Evolutionary conservation across 768 basidiomycete species (phyloP), one percentile per base, ranked within the genome.

Genomic region (Imleria badia): DNA sequence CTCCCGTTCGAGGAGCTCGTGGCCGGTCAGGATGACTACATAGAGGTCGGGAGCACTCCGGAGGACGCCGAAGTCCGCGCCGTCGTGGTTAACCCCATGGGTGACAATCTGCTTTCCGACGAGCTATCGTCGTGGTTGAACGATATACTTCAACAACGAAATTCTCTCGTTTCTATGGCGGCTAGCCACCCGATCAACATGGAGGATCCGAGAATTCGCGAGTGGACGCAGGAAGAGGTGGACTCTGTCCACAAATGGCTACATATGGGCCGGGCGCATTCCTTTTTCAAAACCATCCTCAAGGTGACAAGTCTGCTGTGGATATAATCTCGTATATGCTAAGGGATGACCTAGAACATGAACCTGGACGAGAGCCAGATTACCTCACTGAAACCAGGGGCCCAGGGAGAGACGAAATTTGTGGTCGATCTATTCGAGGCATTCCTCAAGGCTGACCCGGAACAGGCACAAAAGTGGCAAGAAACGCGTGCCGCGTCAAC

Each of bases 161-260:
- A 66, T 17, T 53, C 60, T 5, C 65, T 63, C 2, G 52, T 51
- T 41, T 54, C 45, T 9, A 55, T 75, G 56, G 64, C 46, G 0
- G 52, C 61, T 20, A 47, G 41, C 15, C 66, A 54, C 12, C 48
- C 60, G 13, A 43, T 67, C 43, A 51, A 73, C 26, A 68, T 74
- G 55, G 72, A 71, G 43, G 72, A 70, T 43, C 67, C 58, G 1
- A 68, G 78, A 45, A 71, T 80, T 19, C 73, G 78, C 11, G 74
- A 76, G 48, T 75, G 69, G 66, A 75, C 72, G 13, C 29, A 13
- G 13, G 72, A 76, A 31, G 80, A 81, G 51, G 58, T 67, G 45
- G 50, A 55, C 0, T 50, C 64, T 15, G 67, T 77, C 45, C 61
- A 66, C 22, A 60, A 58, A 14, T 83, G 76, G 71, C 63, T 82